phyloP scores from a whole-genome alignment of 306 rosid species.

The Medicago truncatula region DNA sequence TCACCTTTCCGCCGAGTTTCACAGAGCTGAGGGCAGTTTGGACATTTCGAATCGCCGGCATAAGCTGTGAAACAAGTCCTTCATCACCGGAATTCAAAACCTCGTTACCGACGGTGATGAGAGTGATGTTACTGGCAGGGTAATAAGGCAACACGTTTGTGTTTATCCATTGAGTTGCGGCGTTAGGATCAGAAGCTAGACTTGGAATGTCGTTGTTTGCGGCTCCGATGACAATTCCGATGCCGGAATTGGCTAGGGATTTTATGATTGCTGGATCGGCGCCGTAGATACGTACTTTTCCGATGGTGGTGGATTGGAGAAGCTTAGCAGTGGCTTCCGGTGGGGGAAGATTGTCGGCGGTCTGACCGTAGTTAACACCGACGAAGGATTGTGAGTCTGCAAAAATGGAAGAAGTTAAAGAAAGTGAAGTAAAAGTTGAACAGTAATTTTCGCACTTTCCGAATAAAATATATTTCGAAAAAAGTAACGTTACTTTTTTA shows the following conservation, averaged over 20 bases:
- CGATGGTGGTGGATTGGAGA: constrained; percentile 70
- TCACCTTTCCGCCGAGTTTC: constrained; percentile 64
- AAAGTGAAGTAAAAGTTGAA: not conserved
- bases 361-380: constrained; percentile 88
- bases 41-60: constrained; percentile 83
- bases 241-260: constrained; percentile 69
- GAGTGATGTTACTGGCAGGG: constrained; percentile 68
- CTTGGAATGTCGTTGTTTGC: constrained; percentile 69
- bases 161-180: constrained; percentile 72
- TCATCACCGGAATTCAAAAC: constrained; percentile 62
- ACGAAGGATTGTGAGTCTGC: constrained; percentile 83
- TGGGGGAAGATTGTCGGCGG: constrained; percentile 78
- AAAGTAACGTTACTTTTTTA: constrained; percentile 25
- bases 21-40: constrained; percentile 67
- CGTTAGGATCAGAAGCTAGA: constrained; percentile 69
- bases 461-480: not conserved
- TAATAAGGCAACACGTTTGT: constrained; percentile 72
- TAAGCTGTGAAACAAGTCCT: constrained; percentile 59
- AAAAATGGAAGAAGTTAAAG: constrained; percentile 25
- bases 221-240: constrained; percentile 66
- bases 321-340: constrained; percentile 58
- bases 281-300: constrained; percentile 68
- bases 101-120: constrained; percentile 87
- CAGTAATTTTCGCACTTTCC: not conserved
- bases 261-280: constrained; percentile 70